A percentile compares a stretch with the other conserved stretches of the same genome.
These are phyloP conservation scores for Akanthomyces lecanii DNA, from an alignment of 2,329 filamentous ascomycete species.

Conservation along the genomic window DNA sequence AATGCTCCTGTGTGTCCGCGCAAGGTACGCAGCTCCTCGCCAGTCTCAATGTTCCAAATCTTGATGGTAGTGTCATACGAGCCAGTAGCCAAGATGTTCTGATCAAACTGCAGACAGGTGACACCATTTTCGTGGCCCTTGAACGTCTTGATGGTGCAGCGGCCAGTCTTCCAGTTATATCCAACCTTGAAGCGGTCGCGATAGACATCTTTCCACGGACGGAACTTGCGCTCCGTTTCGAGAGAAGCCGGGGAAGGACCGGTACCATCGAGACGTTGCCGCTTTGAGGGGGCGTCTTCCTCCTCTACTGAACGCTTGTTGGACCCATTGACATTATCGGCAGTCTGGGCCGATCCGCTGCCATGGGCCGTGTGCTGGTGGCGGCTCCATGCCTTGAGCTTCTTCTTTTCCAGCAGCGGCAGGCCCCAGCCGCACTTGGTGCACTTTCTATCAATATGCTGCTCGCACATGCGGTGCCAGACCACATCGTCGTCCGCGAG, in stretches of 20 bases:
- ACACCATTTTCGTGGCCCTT: constrained; percentile 78
- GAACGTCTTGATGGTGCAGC: constrained; percentile 79
- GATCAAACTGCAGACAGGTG: constrained; percentile 60
- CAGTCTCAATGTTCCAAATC: constrained; percentile 91
- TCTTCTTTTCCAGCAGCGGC: constrained; percentile 82
- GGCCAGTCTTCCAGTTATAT: constrained; percentile 94
- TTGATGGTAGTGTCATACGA: constrained; percentile 95
- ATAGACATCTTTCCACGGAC: constrained; percentile 95
- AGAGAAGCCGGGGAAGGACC: constrained; percentile 31
- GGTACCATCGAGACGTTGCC: constrained; percentile 27
- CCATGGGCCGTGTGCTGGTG: constrained; percentile 64
- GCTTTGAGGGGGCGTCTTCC: constrained; percentile 32
- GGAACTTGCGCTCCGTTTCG: constrained; percentile 45
- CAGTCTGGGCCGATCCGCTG: constrained; percentile 24
- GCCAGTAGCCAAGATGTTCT: constrained; percentile 86
- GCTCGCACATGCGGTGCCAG: constrained; percentile 96
- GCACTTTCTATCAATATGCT: constrained; percentile 91
- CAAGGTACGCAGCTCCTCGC: constrained; percentile 80
- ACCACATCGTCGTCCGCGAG: constrained; percentile 97
- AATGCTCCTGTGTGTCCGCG: constrained; percentile 79
- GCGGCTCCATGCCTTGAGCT: constrained; percentile 79
- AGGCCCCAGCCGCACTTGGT: constrained; percentile 95
- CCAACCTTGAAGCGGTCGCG: constrained; percentile 92
- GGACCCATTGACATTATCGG: constrained; percentile 28
- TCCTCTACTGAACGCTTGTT: constrained; percentile 32